Evolutionary conservation across 768 basidiomycete species (phyloP), one percentile per base, ranked within the genome.

Genomic region (Russula compacta): DNA sequence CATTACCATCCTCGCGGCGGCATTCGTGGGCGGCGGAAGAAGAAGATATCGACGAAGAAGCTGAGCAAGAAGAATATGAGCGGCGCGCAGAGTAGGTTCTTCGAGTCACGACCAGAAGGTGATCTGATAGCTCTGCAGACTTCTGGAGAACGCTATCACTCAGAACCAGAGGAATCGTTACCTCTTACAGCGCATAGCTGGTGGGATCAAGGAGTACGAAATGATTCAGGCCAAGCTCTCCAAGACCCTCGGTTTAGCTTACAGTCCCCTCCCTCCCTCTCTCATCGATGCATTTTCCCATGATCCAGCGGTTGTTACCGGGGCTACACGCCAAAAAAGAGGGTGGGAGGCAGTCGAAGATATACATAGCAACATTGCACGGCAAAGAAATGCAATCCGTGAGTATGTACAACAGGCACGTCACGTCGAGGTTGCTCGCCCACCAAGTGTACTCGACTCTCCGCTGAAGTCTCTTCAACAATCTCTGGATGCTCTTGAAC

Each of bases 261-360:
- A 82, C 64, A 73, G 68, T 15, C 73, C 74, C 42, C 74, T 91
- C 43, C 84, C 89, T 7, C 75, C 76, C 64, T 86, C 89, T 21
- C 76, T 91, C 7, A 71, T 89, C 40, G 88, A 90, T 52, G 85
- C 87, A 3, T 83, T 89, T 67, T 81, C 79, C 40, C 87, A 87
- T 61, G 89, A 92, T 69, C 89, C 89, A 51, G 82, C 86, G 2
- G 83, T 84, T n/a, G 83, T 89, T 19, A 86, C 83, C 3, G 79
- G 85, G 17, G 73, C 79, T 6, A 87, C 88, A 0, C 80, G 84
- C 50, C 76, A 80, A 46, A 76, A 79, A 33, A 75, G 73, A 53
- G 82, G 87, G 10, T 91, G 85, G 84, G 76, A 79, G 62, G 86
- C 85, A 2, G 86, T 89, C 15, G 89, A 92, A 60, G 86, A 92